Percentiles rank a stretch among this genome's conserved stretches.
These are phyloP conservation scores for Teratosphaeria destructans DNA, from an alignment of 2,329 filamentous ascomycete genomes.

Conservation along the genomic window DNA sequence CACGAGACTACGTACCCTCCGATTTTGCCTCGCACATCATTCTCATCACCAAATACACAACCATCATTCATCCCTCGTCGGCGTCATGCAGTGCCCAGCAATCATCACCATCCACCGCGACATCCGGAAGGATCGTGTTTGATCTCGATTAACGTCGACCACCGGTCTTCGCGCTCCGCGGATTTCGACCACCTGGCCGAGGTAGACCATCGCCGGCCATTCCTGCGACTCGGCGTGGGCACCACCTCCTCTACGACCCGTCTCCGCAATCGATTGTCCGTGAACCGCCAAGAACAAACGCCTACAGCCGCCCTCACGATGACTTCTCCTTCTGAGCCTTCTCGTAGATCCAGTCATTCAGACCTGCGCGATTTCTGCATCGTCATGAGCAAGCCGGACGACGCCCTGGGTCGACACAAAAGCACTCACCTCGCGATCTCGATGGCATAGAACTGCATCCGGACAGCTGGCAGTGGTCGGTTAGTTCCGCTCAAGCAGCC, in stretches of 20 bases:
- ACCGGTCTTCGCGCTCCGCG: no score
- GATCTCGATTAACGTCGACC: neutral
- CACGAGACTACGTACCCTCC: neutral
- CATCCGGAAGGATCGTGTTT: constrained; percentile 9
- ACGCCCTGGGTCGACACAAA: neutral
- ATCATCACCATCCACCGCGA: constrained; percentile 18
- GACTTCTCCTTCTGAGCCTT: constrained; percentile 48
- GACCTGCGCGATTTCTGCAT: constrained; percentile 63
- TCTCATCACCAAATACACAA: neutral
- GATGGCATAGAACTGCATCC: constrained; percentile 77
- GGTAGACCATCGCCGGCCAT: neutral
- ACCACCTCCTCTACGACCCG: neutral
- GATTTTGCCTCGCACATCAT: neutral
- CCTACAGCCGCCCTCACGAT: constrained; percentile 13
- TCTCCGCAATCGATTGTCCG: neutral
- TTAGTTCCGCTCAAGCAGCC: neutral
- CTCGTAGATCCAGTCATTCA: constrained; percentile 98
- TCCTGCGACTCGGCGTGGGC: neutral
- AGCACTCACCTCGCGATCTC: constrained; percentile 56
- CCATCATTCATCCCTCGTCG: neutral
- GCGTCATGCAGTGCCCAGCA: constrained; percentile 18
- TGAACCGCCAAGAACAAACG: neutral
- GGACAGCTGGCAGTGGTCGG: constrained; percentile 38
- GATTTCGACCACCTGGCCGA: neutral
- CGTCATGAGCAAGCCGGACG: constrained; percentile 4